These are phyloP conservation scores for Schizochytrium sp. DNA, from an alignment of 108 stramenopile species.

Conservation along the genomic window DNA sequence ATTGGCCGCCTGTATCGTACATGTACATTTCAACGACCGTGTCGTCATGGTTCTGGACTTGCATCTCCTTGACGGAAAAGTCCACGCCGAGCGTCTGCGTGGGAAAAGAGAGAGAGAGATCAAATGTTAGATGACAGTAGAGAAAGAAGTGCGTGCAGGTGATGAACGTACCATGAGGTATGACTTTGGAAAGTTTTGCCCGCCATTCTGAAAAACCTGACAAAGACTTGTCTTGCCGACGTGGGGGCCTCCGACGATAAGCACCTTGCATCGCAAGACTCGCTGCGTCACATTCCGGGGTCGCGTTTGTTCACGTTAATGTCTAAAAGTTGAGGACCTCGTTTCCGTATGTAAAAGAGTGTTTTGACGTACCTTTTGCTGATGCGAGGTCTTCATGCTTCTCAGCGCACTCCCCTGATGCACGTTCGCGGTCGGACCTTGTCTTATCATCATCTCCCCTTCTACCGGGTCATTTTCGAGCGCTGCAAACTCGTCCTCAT, in stretches of 20 bases:
- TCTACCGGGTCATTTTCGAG: neutral
- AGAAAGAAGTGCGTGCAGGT: too few relatives aligned
- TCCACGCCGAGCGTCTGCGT: neutral
- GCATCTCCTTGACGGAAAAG: neutral
- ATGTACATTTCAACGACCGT: neutral
- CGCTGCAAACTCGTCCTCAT: neutral
- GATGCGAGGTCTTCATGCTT: neutral
- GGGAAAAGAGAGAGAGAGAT: too few relatives aligned
- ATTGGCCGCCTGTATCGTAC: constrained; percentile 2
- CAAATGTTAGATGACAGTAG: too few relatives aligned
- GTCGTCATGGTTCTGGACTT: neutral
- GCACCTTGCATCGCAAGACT: neutral
- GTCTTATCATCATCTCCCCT: neutral
- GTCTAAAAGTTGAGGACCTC: too few relatives aligned
- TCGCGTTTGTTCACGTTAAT: too few relatives aligned
- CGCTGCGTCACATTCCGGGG: neutral
- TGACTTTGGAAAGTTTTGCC: neutral
- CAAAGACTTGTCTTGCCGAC: constrained; percentile 8
- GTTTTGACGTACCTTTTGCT: neutral
- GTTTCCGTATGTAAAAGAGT: too few relatives aligned
- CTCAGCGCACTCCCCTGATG: neutral
- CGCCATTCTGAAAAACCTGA: neutral
- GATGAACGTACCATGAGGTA: constrained; percentile 1
- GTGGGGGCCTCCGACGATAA: neutral
- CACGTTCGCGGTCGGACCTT: neutral